A percentile compares a stretch with the other conserved stretches of the same genome.
Conservation (phyloP, 805 yeast species). For the Barnettozyma wickerhamii region DNA sequence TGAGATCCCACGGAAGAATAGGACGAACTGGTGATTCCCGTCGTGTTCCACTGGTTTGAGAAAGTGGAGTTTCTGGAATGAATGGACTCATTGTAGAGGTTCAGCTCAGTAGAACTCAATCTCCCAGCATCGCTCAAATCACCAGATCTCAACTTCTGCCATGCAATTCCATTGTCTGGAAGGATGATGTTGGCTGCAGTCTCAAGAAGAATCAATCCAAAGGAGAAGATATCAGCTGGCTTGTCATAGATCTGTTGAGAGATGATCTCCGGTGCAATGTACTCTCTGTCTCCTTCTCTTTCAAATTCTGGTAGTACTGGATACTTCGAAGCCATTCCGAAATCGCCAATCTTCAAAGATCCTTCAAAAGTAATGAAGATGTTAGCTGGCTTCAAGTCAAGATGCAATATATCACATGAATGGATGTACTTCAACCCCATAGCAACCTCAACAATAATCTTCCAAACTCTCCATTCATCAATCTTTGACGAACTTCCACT, state of each 20-base stretch:
- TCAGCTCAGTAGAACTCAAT: conserved; percentile 66
- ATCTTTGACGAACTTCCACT: conserved; percentile 70
- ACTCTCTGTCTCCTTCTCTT: conserved; percentile 95
- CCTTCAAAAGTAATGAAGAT: conserved; percentile 94
- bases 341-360: conserved; percentile 88
- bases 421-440: conserved; percentile 82
- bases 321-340: conserved; percentile 84
- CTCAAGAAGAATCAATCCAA: conserved; percentile 90
- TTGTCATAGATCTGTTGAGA: conserved; percentile 78
- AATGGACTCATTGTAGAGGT: conserved; percentile 23
- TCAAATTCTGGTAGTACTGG: conserved; percentile 72
- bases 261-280: conserved; percentile 95
- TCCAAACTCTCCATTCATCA: conserved; percentile 98
- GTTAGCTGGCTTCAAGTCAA: conserved; percentile 94
- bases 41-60: conserved; percentile 22
- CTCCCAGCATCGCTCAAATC: conserved; percentile 94
- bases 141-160: conserved; percentile 95
- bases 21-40: conserved; percentile 24
- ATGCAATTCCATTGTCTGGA: conserved; percentile 94
- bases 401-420: conserved; percentile 68
- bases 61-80: conserved; percentile 22
- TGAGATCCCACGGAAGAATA: conserved; percentile 23
- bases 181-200: conserved; percentile 92
- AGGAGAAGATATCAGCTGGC: conserved; percentile 92
- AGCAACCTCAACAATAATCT: conserved; percentile 79